Base-by-base conservation (phyloP, 2,329 filamentous ascomycete genomes). In the Paradendryphiella salina region DNA sequence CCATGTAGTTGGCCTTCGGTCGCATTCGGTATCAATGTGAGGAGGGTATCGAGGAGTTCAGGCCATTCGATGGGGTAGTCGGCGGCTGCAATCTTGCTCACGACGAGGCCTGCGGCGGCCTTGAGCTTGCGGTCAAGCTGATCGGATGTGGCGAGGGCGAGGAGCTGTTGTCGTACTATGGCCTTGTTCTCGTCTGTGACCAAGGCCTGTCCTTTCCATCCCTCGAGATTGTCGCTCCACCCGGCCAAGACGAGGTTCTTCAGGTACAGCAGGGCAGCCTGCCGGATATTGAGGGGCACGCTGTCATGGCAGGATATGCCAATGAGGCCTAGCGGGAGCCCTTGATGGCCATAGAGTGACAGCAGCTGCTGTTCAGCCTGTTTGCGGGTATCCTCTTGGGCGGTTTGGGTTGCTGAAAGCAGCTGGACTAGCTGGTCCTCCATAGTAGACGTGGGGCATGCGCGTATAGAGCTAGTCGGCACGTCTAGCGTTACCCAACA, bases 51-150 rank as follows among this genome's bases (percentile, higher is more conserved):
- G 23, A 99, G 84, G 35, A 99, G 83, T 60, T 84, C 83, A n/a
- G 92, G 90, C 94, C 94, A 99, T 66, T 92, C 83, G 53, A 96
- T 90, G 45, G 94, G 94, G 70, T 96, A 97, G 77, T 99, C 94
- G 66, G 87, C 84, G 57, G 86, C 88, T 49, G 94, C 94, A 63
- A 99, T 96, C 77, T 96, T 97, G 78, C 91, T 93, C 56, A 96
- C 90, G 4, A 88, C 85, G 61, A 86, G 90, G 79, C 91, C 95
- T 43, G 93, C 90, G n/a, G 88, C 85, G 48, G 86, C 83, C 78
- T 94, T 94, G 69, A 96, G 86, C 76, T 90, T 96, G 63, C 90
- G 84, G 68, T 96, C 89, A 29, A 82, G 77, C 23, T 85, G 83
- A 50, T 88, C 86, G 34, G 81, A 88, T 40, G 92, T 81, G 17